Evolutionary conservation across 139 green algal genomes (phyloP), one percentile per base, ranked within the genome.

Genomic region (Pycnococcus provasolii): DNA sequence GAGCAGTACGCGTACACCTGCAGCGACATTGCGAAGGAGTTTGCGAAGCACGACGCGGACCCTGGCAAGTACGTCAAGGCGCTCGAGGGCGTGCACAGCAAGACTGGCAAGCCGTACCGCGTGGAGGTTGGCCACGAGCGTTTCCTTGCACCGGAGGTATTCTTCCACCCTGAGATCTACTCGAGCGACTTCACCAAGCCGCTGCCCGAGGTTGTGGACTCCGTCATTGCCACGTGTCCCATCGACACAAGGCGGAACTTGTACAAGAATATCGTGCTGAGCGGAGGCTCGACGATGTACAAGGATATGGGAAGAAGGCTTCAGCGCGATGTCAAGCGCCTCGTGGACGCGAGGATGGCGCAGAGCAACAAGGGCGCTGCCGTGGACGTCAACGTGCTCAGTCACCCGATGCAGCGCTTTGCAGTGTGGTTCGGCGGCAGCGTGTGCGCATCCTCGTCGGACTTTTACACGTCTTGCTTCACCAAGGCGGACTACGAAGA

Each of bases 381-480:
- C 9, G 67, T 79, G 45, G 76, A 81, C 44, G 76, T 81, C 3
- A 66, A 76, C 7, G 87, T 93, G 50, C 41, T 75, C 42, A 84
- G 45, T 44, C 86, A 92, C 75, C 52, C 67, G 51, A 81, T 86
- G 75, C 84, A 92, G 64, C 70, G 72, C 43, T 84, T 77, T 60
- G 86, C 86, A 6, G 86, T 87, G 4, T 90, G 85, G 86, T 88
- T 91, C 73, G 86, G 86, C 1, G 87, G 82, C 55, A 83, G 69
- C 57, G 68, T 93, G 44, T 61, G 93, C 52, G 83, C 83, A 13
- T 79, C 74, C 42, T 70, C 77, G 55, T 68, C 77, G 8, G 59
- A 58, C 11, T 91, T 91, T 57, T 73, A 81, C 50, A 54, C 72
- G 70, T 54, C 64, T 42, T 80, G 73, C 58, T 51, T 69, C 62